These are phyloP conservation scores for Avicennia marina DNA, from an alignment of 257 asterid genomes.

Conservation along the genomic window DNA sequence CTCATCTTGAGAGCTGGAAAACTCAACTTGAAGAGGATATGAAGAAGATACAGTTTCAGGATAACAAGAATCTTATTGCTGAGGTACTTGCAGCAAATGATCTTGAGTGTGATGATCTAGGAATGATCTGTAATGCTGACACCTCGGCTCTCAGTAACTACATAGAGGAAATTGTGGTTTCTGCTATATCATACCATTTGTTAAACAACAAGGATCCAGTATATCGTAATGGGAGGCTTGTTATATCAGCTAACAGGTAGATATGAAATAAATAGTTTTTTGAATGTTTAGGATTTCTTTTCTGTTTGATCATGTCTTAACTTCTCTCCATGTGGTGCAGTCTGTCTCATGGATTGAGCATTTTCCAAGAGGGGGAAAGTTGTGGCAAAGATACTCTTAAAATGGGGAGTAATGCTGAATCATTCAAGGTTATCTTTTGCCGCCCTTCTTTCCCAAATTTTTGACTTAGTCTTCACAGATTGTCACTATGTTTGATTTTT, in stretches of 20 bases:
- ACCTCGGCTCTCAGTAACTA: conserved; percentile 54
- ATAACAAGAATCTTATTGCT: conserved; percentile 81
- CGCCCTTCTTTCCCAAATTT: conserved; percentile 2
- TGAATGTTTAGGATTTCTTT: too few relatives aligned
- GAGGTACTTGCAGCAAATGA: conserved; percentile 95
- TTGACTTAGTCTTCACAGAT: conserved; percentile 1
- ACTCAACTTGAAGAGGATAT: conserved; percentile 85
- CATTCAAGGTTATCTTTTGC: conserved; percentile 53
- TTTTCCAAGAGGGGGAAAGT: conserved; percentile 74
- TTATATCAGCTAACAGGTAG: conserved; percentile 85
- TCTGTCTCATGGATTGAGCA: conserved; percentile 83
- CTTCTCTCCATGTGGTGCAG: conserved; percentile 34
- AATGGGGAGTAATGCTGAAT: conserved; percentile 68
- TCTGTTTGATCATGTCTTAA: background rate
- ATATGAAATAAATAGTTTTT: background rate
- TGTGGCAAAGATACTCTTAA: conserved; percentile 62
- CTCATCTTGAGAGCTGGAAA: conserved; percentile 74
- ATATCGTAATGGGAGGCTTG: conserved; percentile 92
- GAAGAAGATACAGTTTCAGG: conserved; percentile 74
- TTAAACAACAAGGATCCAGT: conserved; percentile 68
- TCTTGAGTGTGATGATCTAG: conserved; percentile 86
- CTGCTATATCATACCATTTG: conserved; percentile 83
- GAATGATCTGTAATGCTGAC: conserved; percentile 72
- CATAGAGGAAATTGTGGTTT: conserved; percentile 84
- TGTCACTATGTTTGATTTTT: background rate